Percentiles rank a stretch among this genome's conserved stretches.
Evolutionary conservation across 768 basidiomycete species (phyloP).

Genomic region (Filobasidium wieringae): DNA sequence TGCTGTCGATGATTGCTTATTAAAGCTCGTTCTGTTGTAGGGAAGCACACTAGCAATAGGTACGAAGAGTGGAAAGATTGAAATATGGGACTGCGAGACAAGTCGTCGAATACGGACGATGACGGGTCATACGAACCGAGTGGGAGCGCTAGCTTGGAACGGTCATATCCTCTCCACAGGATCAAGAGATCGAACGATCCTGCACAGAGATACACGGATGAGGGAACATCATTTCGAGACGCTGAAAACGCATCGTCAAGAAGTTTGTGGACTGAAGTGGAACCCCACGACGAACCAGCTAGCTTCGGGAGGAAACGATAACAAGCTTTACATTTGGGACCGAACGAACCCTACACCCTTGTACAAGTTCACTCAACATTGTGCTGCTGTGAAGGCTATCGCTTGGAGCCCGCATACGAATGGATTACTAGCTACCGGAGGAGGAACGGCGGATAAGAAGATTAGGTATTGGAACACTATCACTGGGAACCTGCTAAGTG

Average conservation of each 20-base stretch:
- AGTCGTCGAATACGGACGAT: slow-evolving; percentile 69
- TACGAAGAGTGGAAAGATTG: slow-evolving; percentile 73
- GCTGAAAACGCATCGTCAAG: slow-evolving; percentile 52
- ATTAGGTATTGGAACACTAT: slow-evolving; percentile 94
- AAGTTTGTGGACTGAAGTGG: slow-evolving; percentile 94
- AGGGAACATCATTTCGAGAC: slow-evolving; percentile 56
- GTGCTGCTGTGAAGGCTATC: slow-evolving; percentile 92
- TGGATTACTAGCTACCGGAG: slow-evolving; percentile 83
- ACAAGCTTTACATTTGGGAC: slow-evolving; percentile 98
- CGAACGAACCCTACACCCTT: slow-evolving; percentile 56
- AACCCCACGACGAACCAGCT: slow-evolving; percentile 53
- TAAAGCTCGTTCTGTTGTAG: slow-evolving; percentile 20
- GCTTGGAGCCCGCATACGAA: slow-evolving; percentile 95
- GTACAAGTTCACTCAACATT: slow-evolving; percentile 93
- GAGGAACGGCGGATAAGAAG: slow-evolving; percentile 97
- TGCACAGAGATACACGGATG: slow-evolving; percentile 85
- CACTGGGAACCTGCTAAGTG: slow-evolving; percentile 69
- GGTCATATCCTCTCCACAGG: slow-evolving; percentile 74
- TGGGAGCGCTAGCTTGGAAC: slow-evolving; percentile 93
- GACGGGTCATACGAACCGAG: slow-evolving; percentile 73
- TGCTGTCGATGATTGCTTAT: neutral
- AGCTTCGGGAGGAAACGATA: slow-evolving; percentile 94
- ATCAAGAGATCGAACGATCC: slow-evolving; percentile 77
- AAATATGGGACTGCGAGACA: slow-evolving; percentile 83
- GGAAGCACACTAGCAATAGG: slow-evolving; percentile 87